phyloP scores from a whole-genome alignment of 306 rosid species.

The Arachis stenosperma region DNA sequence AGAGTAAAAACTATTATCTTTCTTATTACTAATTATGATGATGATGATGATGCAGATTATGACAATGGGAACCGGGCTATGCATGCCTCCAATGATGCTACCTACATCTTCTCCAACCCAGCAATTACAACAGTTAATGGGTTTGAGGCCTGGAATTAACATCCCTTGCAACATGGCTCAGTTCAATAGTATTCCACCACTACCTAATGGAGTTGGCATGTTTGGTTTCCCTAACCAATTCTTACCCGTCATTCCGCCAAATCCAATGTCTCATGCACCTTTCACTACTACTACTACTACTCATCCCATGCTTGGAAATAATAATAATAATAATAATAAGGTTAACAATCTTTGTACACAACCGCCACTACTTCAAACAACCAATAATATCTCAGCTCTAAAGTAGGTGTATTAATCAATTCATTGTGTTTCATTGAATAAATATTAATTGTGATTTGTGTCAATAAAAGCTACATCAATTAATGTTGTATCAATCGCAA shows the following conservation, averaged over 20 bases:
- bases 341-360: slow-evolving; percentile 31
- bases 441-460: no score
- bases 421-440: no score
- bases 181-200: slow-evolving; percentile 38
- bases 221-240: slow-evolving; percentile 47
- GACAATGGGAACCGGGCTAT: slow-evolving; percentile 47
- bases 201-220: slow-evolving; percentile 32
- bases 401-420: no score
- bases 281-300: slow-evolving; percentile 21
- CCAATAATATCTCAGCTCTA: no score
- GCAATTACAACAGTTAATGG: slow-evolving; percentile 40
- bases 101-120: slow-evolving; percentile 21
- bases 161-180: slow-evolving; percentile 38
- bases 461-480: no score
- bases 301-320: no score
- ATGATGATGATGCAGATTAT: slow-evolving; percentile 42
- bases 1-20: no score
- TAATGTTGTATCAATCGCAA: no score
- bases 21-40: no score
- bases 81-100: slow-evolving; percentile 50
- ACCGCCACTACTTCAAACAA: slow-evolving; percentile 15
- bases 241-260: slow-evolving; percentile 1
- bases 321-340: background rate
- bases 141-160: slow-evolving; percentile 35
- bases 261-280: slow-evolving; percentile 39